A percentile compares a stretch with the other conserved stretches of the same genome.
Evolutionary conservation across 306 rosid species (phyloP).

Genomic region (Vigna nakashimae): DNA sequence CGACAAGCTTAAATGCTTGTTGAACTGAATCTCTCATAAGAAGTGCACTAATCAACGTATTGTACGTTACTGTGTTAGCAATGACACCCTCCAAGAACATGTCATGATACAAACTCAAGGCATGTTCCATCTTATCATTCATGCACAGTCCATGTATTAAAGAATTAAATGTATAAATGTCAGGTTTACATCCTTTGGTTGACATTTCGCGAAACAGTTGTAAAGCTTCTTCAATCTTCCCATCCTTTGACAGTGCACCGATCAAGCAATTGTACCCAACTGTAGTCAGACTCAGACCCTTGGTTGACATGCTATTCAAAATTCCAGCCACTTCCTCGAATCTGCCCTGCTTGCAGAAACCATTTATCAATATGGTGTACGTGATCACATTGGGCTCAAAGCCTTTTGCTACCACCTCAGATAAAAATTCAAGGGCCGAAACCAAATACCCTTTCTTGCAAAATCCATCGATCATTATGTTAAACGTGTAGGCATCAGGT

Average conservation of each 20-base stretch:
- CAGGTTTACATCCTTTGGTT: slow-evolving; percentile 83
- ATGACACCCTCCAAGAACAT: slow-evolving; percentile 83
- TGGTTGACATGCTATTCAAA: slow-evolving; percentile 71
- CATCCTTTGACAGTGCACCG: slow-evolving; percentile 66
- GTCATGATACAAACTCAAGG: slow-evolving; percentile 70
- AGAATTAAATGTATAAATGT: slow-evolving; percentile 77
- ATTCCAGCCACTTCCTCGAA: slow-evolving; percentile 66
- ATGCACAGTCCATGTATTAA: slow-evolving; percentile 79
- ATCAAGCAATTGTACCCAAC: slow-evolving; percentile 87
- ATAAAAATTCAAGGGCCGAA: slow-evolving; percentile 70
- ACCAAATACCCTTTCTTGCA: slow-evolving; percentile 74
- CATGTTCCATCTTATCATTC: slow-evolving; percentile 69
- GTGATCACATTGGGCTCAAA: slow-evolving; percentile 81
- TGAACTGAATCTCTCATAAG: slow-evolving; percentile 63
- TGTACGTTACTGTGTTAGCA: slow-evolving; percentile 89
- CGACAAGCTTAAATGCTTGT: slow-evolving; percentile 75
- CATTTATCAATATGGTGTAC: slow-evolving; percentile 76
- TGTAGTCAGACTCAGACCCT: slow-evolving; percentile 70
- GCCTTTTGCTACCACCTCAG: slow-evolving; percentile 68
- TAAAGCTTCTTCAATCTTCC: slow-evolving; percentile 68
- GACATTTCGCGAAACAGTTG: slow-evolving; percentile 67
- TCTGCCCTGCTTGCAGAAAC: slow-evolving; percentile 74
- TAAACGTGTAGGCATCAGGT: slow-evolving; percentile 82
- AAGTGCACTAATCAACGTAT: slow-evolving; percentile 78
- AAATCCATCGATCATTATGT: slow-evolving; percentile 78